These are phyloP conservation scores for Globisporangium abappressorium DNA, from an alignment of 352 stramenopile species.

Conservation along the genomic window DNA sequence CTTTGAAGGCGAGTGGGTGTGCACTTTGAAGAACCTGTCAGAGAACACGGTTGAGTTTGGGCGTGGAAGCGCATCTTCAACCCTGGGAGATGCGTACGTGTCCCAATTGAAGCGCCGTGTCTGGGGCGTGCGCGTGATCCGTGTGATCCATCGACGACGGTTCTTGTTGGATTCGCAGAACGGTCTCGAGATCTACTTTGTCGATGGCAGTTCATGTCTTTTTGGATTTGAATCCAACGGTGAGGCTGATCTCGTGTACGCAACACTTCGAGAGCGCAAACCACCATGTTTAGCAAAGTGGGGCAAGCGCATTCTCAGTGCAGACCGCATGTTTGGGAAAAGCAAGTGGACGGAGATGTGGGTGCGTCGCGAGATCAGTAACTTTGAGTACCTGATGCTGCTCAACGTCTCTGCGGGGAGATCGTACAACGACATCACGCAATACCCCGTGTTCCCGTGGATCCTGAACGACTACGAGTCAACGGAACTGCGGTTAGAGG, in stretches of 20 bases:
- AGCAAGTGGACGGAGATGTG: constrained; percentile 88
- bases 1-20: constrained; percentile 78
- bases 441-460: constrained; percentile 99
- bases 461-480: constrained; percentile 96
- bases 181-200: constrained; percentile 83
- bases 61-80: constrained; percentile 19
- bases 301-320: constrained; percentile 67
- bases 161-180: constrained; percentile 73
- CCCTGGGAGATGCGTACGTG: constrained; percentile 54
- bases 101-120: constrained; percentile 71
- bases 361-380: constrained; percentile 82
- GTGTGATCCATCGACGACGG: constrained; percentile 68
- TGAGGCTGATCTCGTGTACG: constrained; percentile 78
- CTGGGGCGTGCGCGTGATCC: constrained; percentile 79
- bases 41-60: constrained; percentile 22
- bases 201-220: constrained; percentile 79
- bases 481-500: constrained; percentile 90
- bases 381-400: constrained; percentile 97
- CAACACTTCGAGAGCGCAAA: constrained; percentile 74
- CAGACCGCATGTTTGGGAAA: constrained; percentile 71
- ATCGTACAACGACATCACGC: constrained; percentile 96
- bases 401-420: constrained; percentile 95
- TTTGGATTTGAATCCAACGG: constrained; percentile 63
- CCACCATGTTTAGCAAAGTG: constrained; percentile 75
- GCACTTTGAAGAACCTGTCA: constrained; percentile 57